Conservation (phyloP, 805 yeast genomes). For the Spathaspora arborariae region DNA sequence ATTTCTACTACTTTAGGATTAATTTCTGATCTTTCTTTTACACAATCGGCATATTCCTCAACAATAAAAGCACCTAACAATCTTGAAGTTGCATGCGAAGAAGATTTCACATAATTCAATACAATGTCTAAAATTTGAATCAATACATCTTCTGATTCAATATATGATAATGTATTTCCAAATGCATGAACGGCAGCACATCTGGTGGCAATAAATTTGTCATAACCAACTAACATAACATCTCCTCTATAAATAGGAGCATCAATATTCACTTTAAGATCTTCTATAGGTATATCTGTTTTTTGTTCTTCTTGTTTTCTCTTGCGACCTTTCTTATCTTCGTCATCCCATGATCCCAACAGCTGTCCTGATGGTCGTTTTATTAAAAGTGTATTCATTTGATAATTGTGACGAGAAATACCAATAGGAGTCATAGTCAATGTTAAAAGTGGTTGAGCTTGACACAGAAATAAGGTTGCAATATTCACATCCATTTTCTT, state of each 20-base stretch:
- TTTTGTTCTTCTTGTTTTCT: conserved; percentile 33
- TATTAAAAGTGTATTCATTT: conserved; percentile 72
- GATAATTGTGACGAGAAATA: conserved; percentile 80
- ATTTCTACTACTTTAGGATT: conserved; percentile 15
- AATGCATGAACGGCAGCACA: conserved; percentile 70
- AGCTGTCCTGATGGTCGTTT: conserved; percentile 73
- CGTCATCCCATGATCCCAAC: conserved; percentile 22
- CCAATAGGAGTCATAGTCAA: conserved; percentile 93
- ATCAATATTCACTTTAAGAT: conserved; percentile 77
- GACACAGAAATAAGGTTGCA: conserved; percentile 52
- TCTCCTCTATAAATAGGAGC: conserved; percentile 92
- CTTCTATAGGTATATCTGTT: conserved; percentile 49
- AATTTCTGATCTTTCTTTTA: conserved; percentile 15
- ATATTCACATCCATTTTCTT: conserved; percentile 42
- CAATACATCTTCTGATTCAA: conserved; percentile 38
- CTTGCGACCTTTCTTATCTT: conserved; percentile 43
- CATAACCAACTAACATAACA: conserved; percentile 75
- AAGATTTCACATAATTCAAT: conserved; percentile 45
- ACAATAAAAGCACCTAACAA: conserved; percentile 64
- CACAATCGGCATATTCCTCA: conserved; percentile 56
- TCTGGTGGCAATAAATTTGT: conserved; percentile 70
- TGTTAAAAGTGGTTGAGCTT: conserved; percentile 57
- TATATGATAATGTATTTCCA: conserved; percentile 59
- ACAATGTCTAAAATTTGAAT: conserved; percentile 35
- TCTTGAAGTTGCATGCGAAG: conserved; percentile 73